Base-by-base conservation (phyloP, 2,329 filamentous ascomycete genomes). In the Diaporthe aspalathi region DNA sequence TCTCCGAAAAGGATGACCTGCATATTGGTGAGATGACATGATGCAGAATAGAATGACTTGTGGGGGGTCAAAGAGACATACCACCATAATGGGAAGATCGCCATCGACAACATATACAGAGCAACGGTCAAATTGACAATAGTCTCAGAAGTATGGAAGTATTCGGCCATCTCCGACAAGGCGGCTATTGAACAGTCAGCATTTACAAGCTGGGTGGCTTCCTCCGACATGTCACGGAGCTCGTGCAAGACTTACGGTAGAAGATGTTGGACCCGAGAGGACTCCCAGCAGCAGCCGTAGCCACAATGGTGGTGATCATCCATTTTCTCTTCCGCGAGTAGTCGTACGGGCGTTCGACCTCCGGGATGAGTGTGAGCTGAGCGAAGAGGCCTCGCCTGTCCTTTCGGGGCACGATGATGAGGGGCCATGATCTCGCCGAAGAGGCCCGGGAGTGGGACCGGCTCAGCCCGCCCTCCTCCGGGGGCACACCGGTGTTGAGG, bases 21-120 rank as follows among this genome's bases (percentile, higher is more conserved):
- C 4, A 5, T 4, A 22, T 2, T 12, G 20, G 29, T 49, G 52
- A 53, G 40, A 35, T 8, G 54, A 1, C 32, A 17, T 29, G 49
- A 11, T 3, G 11, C 2, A 12, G 50, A 22, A n/a, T n/a, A n/a
- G 27, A 7, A 60, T 5, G 49, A 20, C 24, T 20, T 16, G 14
- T 24, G 20, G 60, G 12, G 43, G 20, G 1, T 24, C 3, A 67
- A 22, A 66, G 14, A 11, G 22, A 65, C 77, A 49, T 70, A 77
- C 93, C 93, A 96, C 93, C 93, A 96, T 0, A 97, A 85, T 0
- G 94, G 94, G 75, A 94, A 95, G 54, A 96, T 93, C 69, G 90
- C 89, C 93, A 96, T 94, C 75, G 88, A 84, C 5, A 96, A 84
- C 93, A 96, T 94, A 79, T 95, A 96, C 70, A 95, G 81, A 0